Conservation (phyloP, 805 yeast genomes). For the Starmerella asiatica region DNA sequence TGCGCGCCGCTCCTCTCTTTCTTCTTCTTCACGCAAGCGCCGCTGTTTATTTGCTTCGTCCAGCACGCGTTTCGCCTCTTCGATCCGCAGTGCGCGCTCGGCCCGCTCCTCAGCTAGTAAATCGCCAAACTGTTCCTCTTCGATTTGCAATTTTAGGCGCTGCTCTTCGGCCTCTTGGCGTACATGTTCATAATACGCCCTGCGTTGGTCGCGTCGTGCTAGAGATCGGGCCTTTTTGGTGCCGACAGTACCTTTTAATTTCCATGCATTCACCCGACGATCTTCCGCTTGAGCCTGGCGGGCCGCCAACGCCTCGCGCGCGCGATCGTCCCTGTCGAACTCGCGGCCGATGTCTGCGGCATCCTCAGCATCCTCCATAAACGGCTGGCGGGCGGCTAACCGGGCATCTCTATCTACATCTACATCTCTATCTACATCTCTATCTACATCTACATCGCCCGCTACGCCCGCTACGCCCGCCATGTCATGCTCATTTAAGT, state of each 20-base stretch:
- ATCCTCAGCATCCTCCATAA: background rate
- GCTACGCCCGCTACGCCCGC: background rate
- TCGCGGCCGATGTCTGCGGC: constrained; percentile 11
- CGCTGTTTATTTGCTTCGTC: constrained; percentile 17
- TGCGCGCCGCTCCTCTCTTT: constrained; percentile 9
- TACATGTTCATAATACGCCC: constrained; percentile 26
- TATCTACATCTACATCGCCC: background rate
- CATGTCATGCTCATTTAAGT: background rate
- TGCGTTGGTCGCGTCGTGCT: constrained; percentile 24
- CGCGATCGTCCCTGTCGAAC: constrained; percentile 15
- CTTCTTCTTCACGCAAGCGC: constrained; percentile 18
- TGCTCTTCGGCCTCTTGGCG: constrained; percentile 24
- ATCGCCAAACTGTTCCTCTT: constrained; percentile 25
- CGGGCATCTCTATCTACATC: background rate
- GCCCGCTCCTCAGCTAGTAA: constrained; percentile 24
- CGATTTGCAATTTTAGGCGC: constrained; percentile 17
- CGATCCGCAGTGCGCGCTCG: constrained; percentile 18
- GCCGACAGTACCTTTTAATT: constrained; percentile 23
- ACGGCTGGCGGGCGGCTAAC: background rate
- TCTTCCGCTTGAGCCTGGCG: constrained; percentile 14
- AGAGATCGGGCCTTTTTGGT: constrained; percentile 27
- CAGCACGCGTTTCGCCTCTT: constrained; percentile 15
- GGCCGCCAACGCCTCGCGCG: constrained; percentile 17
- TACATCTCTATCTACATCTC: background rate
- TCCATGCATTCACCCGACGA: constrained; percentile 19